A percentile compares a stretch with the other conserved stretches of the same genome.
Evolutionary conservation across 148 eudicot genomes (phyloP).

Genomic region (Spergularia marina): DNA sequence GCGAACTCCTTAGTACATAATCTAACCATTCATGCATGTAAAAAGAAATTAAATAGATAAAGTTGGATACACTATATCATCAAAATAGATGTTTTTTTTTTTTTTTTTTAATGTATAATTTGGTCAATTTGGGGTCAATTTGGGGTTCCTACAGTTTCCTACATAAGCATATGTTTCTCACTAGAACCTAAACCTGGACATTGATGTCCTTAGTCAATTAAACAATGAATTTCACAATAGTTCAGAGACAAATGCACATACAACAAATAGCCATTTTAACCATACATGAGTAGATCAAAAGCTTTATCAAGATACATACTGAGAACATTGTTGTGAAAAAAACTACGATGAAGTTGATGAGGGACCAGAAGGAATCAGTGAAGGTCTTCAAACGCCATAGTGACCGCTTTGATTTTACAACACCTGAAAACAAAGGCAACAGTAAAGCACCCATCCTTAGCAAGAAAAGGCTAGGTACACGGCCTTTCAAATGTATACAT

Average conservation of each 20-base stretch:
- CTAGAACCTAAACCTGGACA: no score
- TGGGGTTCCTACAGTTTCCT: not conserved
- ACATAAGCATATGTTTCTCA: no score
- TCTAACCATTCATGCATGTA: no score
- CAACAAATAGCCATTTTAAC: not conserved
- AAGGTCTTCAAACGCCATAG: constrained; percentile 82
- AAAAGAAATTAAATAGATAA: no score
- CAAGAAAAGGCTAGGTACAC: not conserved
- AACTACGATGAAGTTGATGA: constrained; percentile 58
- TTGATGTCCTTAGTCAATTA: no score
- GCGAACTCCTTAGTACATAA: no score
- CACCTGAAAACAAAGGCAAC: constrained; percentile 46
- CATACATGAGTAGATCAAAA: not conserved
- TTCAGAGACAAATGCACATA: no score
- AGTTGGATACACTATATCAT: no score
- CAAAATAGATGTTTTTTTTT: no score
- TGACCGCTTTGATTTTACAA: constrained; percentile 70
- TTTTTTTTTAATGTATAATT: no score
- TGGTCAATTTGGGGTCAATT: not conserved
- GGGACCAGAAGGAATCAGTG: constrained; percentile 68
- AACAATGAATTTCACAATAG: no score
- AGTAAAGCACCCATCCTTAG: not conserved
- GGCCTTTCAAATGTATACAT: not conserved
- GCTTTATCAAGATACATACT: constrained; percentile 36
- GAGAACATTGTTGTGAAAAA: constrained; percentile 88